These are phyloP conservation scores for Aotearoamyces nothofagi DNA, from an alignment of 2,329 filamentous ascomycete genomes.

Conservation along the genomic window DNA sequence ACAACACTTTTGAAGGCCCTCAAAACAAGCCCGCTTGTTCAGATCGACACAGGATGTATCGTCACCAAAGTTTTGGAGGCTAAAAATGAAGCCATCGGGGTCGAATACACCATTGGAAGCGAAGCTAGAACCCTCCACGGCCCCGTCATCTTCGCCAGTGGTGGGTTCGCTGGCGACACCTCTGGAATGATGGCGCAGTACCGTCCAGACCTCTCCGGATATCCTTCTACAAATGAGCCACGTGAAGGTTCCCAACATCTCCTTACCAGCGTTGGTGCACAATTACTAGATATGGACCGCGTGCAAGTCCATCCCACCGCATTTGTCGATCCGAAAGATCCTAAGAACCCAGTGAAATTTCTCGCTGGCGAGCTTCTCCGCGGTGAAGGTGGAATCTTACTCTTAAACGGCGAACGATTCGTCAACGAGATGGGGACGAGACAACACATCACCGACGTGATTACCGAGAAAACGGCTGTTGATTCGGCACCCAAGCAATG, in stretches of 20 bases:
- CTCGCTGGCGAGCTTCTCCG: constrained; percentile 47
- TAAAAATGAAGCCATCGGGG: constrained; percentile 28
- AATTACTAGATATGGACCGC: constrained; percentile 27
- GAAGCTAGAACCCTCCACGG: constrained; percentile 25
- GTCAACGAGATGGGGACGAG: constrained; percentile 48
- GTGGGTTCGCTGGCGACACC: constrained; percentile 48
- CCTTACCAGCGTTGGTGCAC: constrained; percentile 23
- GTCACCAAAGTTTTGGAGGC: constrained; percentile 33
- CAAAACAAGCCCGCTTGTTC: constrained; percentile 31
- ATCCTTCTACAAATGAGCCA: constrained; percentile 48
- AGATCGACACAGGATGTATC: constrained; percentile 33
- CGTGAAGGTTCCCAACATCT: constrained; percentile 34
- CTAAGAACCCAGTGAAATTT: constrained; percentile 36
- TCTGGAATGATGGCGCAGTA: constrained; percentile 37
- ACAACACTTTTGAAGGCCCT: constrained; percentile 35
- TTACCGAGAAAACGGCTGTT: constrained; percentile 25
- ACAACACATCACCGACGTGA: constrained; percentile 35
- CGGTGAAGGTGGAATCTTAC: constrained; percentile 44
- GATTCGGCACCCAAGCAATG: constrained; percentile 31
- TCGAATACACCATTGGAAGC: constrained; percentile 29
- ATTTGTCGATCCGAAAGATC: constrained; percentile 38
- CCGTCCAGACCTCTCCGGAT: constrained; percentile 39
- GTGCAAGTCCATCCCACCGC: constrained; percentile 53
- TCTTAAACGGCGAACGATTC: constrained; percentile 35
- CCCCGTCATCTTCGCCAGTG: constrained; percentile 42